Evolutionary conservation across 1,284 basidiomycete species (phyloP).

Genomic region (Irpex sp.): DNA sequence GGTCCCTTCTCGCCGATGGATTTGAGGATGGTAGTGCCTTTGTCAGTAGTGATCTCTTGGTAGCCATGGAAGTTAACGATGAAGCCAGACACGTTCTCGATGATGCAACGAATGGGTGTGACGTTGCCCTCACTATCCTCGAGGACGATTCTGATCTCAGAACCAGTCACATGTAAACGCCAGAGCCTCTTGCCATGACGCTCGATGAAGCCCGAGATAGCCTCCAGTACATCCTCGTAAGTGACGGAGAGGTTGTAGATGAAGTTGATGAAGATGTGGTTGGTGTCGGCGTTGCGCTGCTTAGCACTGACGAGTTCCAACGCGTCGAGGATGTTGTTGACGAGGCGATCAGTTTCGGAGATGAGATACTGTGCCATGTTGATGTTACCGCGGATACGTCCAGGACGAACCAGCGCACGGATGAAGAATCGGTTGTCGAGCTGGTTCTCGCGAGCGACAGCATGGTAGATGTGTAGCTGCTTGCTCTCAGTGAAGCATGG

Average conservation of each 20-base stretch:
- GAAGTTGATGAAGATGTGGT: constrained; percentile 98
- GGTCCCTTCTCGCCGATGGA: constrained; percentile 95
- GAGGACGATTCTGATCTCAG: constrained; percentile 93
- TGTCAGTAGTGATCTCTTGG: constrained; percentile 96
- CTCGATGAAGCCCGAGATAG: constrained; percentile 96
- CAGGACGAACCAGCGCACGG: constrained; percentile 92
- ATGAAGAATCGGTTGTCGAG: constrained; percentile 98
- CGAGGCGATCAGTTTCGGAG: constrained; percentile 95
- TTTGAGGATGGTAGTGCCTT: constrained; percentile 90
- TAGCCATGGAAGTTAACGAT: constrained; percentile 99
- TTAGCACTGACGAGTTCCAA: constrained; percentile 88
- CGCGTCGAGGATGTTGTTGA: constrained; percentile 92
- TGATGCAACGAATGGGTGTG: constrained; percentile 93
- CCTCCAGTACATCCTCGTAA: constrained; percentile 94
- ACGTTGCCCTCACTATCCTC: constrained; percentile 92
- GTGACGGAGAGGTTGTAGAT: constrained; percentile 94
- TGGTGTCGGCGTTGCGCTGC: constrained; percentile 88
- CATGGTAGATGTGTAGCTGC: constrained; percentile 97
- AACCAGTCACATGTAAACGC: constrained; percentile 96
- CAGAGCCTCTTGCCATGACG: constrained; percentile 97
- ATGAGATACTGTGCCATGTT: constrained; percentile 95
- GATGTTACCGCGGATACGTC: constrained; percentile 87
- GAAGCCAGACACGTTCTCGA: constrained; percentile 98
- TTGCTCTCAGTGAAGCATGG: constrained; percentile 92
- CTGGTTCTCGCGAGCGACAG: constrained; percentile 91